These are phyloP conservation scores for thale cress (Arabidopsis thaliana) DNA, from an alignment of 345 rosid species.

Conservation along the genomic window TAIR10.1 NC_003074.8:18557001-18557500, in stretches of 20 bases:
- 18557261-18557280: conserved; percentile 22
- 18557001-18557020: conserved; percentile 40
- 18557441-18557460: too few relatives aligned
- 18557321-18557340: too few relatives aligned
- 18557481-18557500: too few relatives aligned
- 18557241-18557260: conserved; percentile 35
- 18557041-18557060: conserved; percentile 34
- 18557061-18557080: conserved; percentile 32
- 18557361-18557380: too few relatives aligned
- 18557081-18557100: conserved; percentile 20
- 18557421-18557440: too few relatives aligned
- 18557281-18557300: not conserved
- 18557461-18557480: too few relatives aligned
- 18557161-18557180: conserved; percentile 7
- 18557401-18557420: too few relatives aligned
- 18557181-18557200: not conserved
- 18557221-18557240: conserved; percentile 36
- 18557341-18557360: too few relatives aligned
- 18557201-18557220: conserved; percentile 8
- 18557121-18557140: not conserved
- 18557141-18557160: conserved; percentile 17
- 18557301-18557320: not conserved
- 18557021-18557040: conserved; percentile 37
- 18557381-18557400: too few relatives aligned
- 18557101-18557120: conserved; percentile 43